Base-by-base conservation (phyloP, 306 rosid genomes). In the Quercus variabilis region DNA sequence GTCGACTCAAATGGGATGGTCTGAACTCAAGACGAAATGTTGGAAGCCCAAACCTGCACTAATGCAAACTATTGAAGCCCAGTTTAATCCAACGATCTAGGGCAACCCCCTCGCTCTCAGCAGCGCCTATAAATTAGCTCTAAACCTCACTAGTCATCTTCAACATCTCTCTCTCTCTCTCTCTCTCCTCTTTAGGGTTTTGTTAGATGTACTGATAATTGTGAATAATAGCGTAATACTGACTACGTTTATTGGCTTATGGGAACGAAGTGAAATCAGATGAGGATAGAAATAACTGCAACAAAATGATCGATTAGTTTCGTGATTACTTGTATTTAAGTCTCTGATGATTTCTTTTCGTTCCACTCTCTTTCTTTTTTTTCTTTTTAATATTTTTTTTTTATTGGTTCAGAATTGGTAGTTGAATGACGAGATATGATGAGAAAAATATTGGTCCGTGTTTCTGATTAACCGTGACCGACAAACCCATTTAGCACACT, bases 391-490 rank as follows among this genome's bases (percentile, higher is more conserved):
- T 7, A 23, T 49, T n/a, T 9, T 19, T 19, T 35, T 35, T 8
- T 9, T 30, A 28, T 35, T n/a, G 35, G 25, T n/a, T 35, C 25
- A 46, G 21, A 19, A 35, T 10, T 4, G 7, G 38, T 68, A 26
- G 72, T 9, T 68, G 1, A 14, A 10, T 21, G 2, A 3, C 26
- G 72, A 68, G 72, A 68, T 68, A n/a, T 68, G 72, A 35, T 68
- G 72, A 68, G 72, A 35, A n/a, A 68, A 35, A 8, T 41, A 33
- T 68, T 68, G 72, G 72, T 68, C 72, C 72, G 54, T 68, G 72
- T 68, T 68, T 68, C 72, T 68, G 72, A 68, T 35, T 68, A 35
- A 68, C 72, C 72, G 17, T 68, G 72, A 68, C 52, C 52, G 72
- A 68, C 38, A 68, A 63, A n/a, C 72, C 72, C 7, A 19, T 33